Evolutionary conservation across 208 protist genomes (phyloP), one percentile per base, ranked within the genome.

Genomic region (Crithidia mellificae): DNA sequence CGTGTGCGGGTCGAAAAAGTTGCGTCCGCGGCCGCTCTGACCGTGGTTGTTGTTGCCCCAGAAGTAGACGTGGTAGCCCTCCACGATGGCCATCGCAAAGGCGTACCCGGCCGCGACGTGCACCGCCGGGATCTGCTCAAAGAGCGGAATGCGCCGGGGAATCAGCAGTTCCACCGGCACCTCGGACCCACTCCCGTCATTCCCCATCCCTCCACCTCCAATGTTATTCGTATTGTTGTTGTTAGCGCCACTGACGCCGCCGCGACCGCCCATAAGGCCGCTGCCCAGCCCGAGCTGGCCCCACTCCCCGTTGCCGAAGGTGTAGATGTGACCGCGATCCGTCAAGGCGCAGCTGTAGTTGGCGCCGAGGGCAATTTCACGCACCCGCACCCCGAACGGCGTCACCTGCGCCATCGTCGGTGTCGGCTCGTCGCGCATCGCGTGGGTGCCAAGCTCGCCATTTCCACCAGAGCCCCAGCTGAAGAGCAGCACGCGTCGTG

Each of bases 31-130:
- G 52, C 85, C 89, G 70, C 85, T 86, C 75, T 94, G 89, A 36
- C 74, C 84, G 63, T 88, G 85, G 64, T 76, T 87, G 70, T 94
- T 94, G 77, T 84, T 94, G 63, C 89, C 89, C 87, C 89, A 94
- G 25, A 81, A 51, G 53, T 83, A 94, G 44, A 94, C 82, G 19
- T 83, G 81, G 54, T 94, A 81, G 54, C 78, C 72, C 57, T 92
- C 84, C n/a, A 70, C 81, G 53, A 94, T 77, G 32, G 82, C 84
- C 55, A 88, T 73, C 11, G 83, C 62, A 55, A 88, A 88, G 38
- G 75, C 73, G 59, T 79, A 88, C 54, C 83, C 83, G 7, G 83
- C 83, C 24, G 83, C 79, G 44, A 85, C 80, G 58, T n/a, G n/a
- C n/a, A n/a, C n/a, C n/a, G n/a, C n/a, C n/a, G n/a, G n/a, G n/a